A percentile compares a stretch with the other conserved stretches of the same genome.
phyloP scores from a whole-genome alignment of 306 rosid species.

The Prunus persica region Prunus_persica_NCBIv2 NC_034009.1:7936001-7936500 shows the following conservation, averaged over 20 bases:
- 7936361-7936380: conserved; percentile 98
- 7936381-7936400: conserved; percentile 62
- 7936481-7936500: not conserved
- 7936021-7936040: too few species aligned
- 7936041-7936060: not conserved
- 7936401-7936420: conserved; percentile 2
- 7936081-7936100: not conserved
- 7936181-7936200: not conserved
- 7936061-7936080: not conserved
- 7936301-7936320: conserved; percentile 68
- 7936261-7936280: conserved; percentile 12
- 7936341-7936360: conserved; percentile 81
- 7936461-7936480: not conserved
- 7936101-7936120: not conserved
- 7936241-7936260: not conserved
- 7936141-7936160: not conserved
- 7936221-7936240: not conserved
- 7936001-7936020: not conserved
- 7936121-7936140: not conserved
- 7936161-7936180: not conserved
- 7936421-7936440: not conserved
- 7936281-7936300: conserved; percentile 70
- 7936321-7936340: conserved; percentile 92
- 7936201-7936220: not conserved
- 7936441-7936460: not conserved